A percentile compares a stretch with the other conserved stretches of the same genome.
phyloP scores from a whole-genome alignment of 2,329 filamentous ascomycete species.

The Apiospora rasikravindrae region DNA sequence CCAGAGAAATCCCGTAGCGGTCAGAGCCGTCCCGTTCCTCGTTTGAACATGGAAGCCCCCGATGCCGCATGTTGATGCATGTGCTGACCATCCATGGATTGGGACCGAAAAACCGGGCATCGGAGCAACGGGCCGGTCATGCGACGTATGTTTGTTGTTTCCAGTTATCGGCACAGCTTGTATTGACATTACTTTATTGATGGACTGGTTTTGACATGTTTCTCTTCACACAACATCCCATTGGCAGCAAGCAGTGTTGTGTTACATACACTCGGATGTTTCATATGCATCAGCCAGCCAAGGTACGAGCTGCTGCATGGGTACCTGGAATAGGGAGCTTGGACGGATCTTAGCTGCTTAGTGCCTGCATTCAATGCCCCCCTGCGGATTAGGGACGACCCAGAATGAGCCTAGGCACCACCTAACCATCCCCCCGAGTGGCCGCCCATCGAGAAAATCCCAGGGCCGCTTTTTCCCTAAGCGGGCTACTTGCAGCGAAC shows the following conservation, averaged over 20 bases:
- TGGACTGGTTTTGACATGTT: background rate
- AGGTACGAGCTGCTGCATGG: background rate
- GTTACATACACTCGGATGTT: conserved; percentile 6
- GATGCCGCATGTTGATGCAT: background rate
- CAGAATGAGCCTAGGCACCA: background rate
- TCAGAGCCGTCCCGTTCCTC: background rate
- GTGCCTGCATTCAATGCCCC: background rate
- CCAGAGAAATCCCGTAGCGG: background rate
- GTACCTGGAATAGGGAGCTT: background rate
- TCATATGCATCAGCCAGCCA: background rate
- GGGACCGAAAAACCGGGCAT: background rate
- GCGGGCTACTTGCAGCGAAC: background rate
- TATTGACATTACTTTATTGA: background rate
- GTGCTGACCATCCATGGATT: background rate
- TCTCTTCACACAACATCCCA: background rate
- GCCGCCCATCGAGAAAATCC: background rate
- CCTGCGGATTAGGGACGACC: conserved; percentile 2
- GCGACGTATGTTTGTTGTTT: background rate
- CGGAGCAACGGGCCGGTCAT: background rate
- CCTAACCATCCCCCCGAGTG: background rate
- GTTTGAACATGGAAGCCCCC: background rate
- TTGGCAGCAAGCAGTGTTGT: background rate
- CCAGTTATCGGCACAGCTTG: background rate
- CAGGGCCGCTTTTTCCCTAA: background rate
- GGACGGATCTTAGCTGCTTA: background rate